Conservation (phyloP, 2,329 filamentous ascomycete species). For the Didymella keratinophila region DNA sequence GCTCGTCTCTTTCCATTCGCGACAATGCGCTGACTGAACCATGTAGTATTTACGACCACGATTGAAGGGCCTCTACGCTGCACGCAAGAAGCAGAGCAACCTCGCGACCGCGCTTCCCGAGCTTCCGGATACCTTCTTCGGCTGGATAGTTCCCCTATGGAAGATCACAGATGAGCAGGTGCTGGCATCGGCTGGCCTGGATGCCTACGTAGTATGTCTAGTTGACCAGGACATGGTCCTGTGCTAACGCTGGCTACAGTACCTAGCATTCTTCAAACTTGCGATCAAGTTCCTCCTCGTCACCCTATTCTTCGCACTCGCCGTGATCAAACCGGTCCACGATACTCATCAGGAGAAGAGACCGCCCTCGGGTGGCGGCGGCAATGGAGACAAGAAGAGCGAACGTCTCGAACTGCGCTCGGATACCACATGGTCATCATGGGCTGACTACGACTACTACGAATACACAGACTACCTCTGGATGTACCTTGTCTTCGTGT, state of each 20-base stretch:
- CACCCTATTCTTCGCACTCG: constrained; percentile 81
- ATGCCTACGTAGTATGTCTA: constrained; percentile 82
- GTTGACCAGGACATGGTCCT: no score
- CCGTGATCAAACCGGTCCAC: constrained; percentile 87
- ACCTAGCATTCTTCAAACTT: constrained; percentile 96
- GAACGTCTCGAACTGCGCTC: constrained; percentile 34
- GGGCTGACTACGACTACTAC: constrained; percentile 44
- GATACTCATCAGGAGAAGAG: constrained; percentile 62
- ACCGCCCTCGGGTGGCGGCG: constrained; percentile 19
- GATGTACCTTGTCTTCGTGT: constrained; percentile 95
- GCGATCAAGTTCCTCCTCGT: constrained; percentile 81
- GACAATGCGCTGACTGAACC: constrained; percentile 33
- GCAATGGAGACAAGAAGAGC: constrained; percentile 21
- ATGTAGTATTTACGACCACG: constrained; percentile 79
- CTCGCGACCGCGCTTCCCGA: constrained; percentile 73
- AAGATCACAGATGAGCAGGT: constrained; percentile 88
- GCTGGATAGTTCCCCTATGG: constrained; percentile 90
- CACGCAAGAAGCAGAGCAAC: constrained; percentile 78
- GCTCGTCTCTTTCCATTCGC: constrained; percentile 20
- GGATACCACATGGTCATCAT: constrained; percentile 23
- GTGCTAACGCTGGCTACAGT: constrained; percentile 56
- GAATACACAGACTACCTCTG: constrained; percentile 73
- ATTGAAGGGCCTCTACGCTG: constrained; percentile 91
- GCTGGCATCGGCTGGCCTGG: constrained; percentile 86
- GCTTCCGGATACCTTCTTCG: constrained; percentile 84